These are phyloP conservation scores for Candida adriatica DNA, from an alignment of 805 yeast species.

Conservation along the genomic window DNA sequence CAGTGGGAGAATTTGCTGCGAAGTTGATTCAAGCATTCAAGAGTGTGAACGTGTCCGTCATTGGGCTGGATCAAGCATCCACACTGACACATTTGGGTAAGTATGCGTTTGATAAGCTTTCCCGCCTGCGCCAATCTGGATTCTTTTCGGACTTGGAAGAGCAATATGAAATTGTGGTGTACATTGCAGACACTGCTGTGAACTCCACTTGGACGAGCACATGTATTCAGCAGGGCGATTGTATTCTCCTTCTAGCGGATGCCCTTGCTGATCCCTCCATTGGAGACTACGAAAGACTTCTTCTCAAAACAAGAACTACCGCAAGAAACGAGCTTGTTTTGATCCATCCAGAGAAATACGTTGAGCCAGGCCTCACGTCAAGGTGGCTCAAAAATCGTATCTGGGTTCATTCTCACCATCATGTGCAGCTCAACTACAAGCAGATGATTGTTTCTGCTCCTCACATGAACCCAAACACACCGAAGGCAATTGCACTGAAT, in stretches of 20 bases:
- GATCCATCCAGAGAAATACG: conserved; percentile 76
- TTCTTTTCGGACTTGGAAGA: conserved; percentile 90
- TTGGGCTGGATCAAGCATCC: conserved; percentile 77
- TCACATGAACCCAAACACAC: conserved; percentile 8
- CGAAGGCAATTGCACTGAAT: conserved; percentile 16
- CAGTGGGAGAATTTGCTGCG: conserved; percentile 79
- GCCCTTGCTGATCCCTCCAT: conserved; percentile 64
- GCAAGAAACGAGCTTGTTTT: conserved; percentile 84
- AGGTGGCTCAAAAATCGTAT: conserved; percentile 78
- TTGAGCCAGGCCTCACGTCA: conserved; percentile 78
- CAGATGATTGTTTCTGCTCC: conserved; percentile 1
- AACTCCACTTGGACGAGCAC: conserved; percentile 87
- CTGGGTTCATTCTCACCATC: conserved; percentile 94
- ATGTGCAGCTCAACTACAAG: conserved; percentile 58
- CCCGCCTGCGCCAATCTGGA: conserved; percentile 80
- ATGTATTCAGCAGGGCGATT: conserved; percentile 92
- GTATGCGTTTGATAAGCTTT: conserved; percentile 86
- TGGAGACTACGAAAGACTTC: conserved; percentile 79
- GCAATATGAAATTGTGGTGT: conserved; percentile 77
- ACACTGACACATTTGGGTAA: conserved; percentile 77
- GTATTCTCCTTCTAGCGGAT: conserved; percentile 83
- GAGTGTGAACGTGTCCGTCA: conserved; percentile 64
- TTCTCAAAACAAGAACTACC: conserved; percentile 69
- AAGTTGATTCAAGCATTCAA: conserved; percentile 65
- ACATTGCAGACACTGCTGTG: conserved; percentile 79